Evolutionary conservation across 176 grass and related monocot species (phyloP).

Genomic region (Lolium multiflorum): DNA sequence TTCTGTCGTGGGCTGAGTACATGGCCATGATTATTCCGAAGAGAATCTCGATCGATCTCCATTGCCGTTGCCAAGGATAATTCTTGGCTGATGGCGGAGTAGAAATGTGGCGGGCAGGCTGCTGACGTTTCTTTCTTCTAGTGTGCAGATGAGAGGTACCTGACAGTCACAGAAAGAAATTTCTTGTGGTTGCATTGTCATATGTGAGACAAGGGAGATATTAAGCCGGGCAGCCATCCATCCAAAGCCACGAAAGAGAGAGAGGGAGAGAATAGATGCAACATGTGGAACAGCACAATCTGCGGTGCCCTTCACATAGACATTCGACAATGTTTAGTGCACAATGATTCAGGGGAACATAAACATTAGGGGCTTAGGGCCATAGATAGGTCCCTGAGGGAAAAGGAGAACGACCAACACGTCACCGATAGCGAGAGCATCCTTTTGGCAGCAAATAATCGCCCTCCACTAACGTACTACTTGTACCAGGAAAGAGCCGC

Average conservation of each 20-base stretch:
- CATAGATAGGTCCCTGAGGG: background rate
- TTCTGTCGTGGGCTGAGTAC: background rate
- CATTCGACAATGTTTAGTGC: background rate
- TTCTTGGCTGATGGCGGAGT: background rate
- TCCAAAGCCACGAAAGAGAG: background rate
- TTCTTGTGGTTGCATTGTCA: background rate
- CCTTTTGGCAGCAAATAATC: constrained; percentile 31
- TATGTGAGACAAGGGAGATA: background rate
- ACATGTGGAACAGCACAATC: background rate
- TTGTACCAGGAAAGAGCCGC: background rate
- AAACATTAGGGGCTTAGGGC: background rate
- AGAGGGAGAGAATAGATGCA: background rate
- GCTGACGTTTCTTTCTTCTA: constrained; percentile 12
- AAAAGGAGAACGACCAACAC: background rate
- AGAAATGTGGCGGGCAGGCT: background rate
- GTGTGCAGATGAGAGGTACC: background rate
- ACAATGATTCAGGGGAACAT: background rate
- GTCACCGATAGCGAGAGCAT: constrained; percentile 17
- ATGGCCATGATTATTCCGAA: background rate
- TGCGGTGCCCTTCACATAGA: background rate
- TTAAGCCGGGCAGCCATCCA: background rate
- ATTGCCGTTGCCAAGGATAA: background rate
- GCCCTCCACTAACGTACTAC: background rate
- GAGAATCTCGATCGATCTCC: background rate
- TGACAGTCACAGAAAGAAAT: background rate